Base-by-base conservation (phyloP, 1,284 basidiomycete genomes). In the Cutaneotrichosporon mucoides region DNA sequence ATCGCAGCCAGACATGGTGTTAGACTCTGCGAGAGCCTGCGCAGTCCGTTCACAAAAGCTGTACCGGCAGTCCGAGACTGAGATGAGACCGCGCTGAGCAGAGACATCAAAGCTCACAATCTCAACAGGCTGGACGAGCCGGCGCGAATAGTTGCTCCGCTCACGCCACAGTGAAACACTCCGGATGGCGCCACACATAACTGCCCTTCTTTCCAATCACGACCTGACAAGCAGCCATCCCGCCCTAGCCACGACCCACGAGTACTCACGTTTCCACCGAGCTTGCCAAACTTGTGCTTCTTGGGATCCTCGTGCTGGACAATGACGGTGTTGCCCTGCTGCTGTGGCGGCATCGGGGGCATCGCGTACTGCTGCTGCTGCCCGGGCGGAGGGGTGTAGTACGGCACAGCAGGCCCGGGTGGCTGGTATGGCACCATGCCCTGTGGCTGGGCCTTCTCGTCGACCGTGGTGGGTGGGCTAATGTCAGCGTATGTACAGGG, bases 221-320 rank as follows among this genome's bases (percentile, higher is more conserved):
- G 9, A 40, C 38, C 38, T 9, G 9, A 40, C 12, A 5, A 12
- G 38, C 38, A 40, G 38, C 44, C 24, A 33, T 10, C 33, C 37
- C 47, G 13, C 33, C 37, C 47, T 4, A 36, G 9, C 24, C 24
- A 47, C 16, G 34, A 47, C 4, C 3, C 33, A 37, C 10, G 15
- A 12, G 6, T 8, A 65, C 71, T 62, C 56, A 75, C 73, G 57
- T 69, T 61, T 16, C 53, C 50, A 8, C 74, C 74, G 12, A 73
- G 58, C 59, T 72, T 73, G 15, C 73, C 72, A 58, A 72, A 74
- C 60, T 68, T 72, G 50, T 55, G 47, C 60, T 71, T 65, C 57
- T 70, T 67, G 10, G 63, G 53, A 33, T 65, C 55, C 5, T 69
- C 57, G 35, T 64, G 63, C 56, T 66, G 65, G 5, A 67, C 67